Base-by-base conservation (phyloP, 176 grass and related monocot genomes). In the Neostapfia colusana region DNA sequence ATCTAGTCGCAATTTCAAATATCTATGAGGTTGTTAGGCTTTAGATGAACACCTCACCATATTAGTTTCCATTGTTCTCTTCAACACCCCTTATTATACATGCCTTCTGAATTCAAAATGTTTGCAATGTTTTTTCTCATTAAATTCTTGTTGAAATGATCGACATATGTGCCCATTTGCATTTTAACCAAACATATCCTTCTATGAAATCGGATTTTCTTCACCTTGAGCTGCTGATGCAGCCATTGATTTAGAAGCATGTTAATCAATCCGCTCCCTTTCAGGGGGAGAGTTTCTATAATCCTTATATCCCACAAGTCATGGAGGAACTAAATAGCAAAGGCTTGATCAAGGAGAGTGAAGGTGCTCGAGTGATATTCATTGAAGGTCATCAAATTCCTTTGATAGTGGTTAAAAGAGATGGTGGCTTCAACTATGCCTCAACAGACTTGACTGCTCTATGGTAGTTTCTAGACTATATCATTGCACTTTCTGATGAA, bases 251-350 rank as follows among this genome's bases (percentile, higher is more conserved):
- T 78, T 83, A 74, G 45, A 75, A 65, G 7, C 31, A 63, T 55
- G 21, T 43, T 70, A 69, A 82, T 63, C 46, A 65, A 24, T 27
- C 36, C 2, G 3, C 78, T 7, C 57, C 36, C 71, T 88, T 78
- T 69, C 72, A 92, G 91, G 91, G 95, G 10, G 95, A 99, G 78
- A 99, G 95, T 83, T 99, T 92, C 84, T 99, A 99, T 77, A 99
- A 90, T 74, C 89, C 85, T n/a, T 92, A 90, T 74, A 99, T 99
- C 75, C 87, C 87, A n/a, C 50, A 78, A 82, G 90, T 89, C 65
- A 82, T 98, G 65, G 86, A 85, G 34, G 83, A 90, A 63, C 76
- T 98, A 18, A 66, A 13, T 60, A 76, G 68, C 35, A 86, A 95
- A 77, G 89, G 82, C 14, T 78, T 98, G 63, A 85, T 98, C 50